Conservation (phyloP, 1,284 basidiomycete species). For the Butyriboletus appendiculatus region DNA sequence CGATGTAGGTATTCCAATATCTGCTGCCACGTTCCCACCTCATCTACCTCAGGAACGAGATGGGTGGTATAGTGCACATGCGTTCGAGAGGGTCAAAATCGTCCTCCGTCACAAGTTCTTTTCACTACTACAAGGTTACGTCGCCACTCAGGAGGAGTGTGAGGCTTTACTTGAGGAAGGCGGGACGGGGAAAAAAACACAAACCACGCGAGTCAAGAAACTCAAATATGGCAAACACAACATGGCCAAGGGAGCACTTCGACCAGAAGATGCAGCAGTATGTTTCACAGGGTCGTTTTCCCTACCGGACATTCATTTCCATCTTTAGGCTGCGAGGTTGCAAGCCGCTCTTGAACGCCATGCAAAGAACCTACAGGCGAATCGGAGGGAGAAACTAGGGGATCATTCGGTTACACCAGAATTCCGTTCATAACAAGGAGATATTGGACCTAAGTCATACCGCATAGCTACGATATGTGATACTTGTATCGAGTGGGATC, state of each 20-base stretch:
- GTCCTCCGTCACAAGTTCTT: slow-evolving; percentile 89
- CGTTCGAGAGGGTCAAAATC: slow-evolving; percentile 80
- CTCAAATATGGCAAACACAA: slow-evolving; percentile 73
- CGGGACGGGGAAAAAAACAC: slow-evolving; percentile 45
- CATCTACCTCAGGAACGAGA: slow-evolving; percentile 60
- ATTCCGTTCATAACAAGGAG: slow-evolving; percentile 7
- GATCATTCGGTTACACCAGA: slow-evolving; percentile 26
- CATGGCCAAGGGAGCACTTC: slow-evolving; percentile 80
- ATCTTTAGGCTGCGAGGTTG: slow-evolving; percentile 51
- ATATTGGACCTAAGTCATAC: slow-evolving; percentile 19
- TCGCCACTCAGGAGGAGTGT: slow-evolving; percentile 73
- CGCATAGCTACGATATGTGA: slow-evolving; percentile 21
- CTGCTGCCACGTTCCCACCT: not conserved
- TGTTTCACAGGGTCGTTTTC: slow-evolving; percentile 21
- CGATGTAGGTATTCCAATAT: slow-evolving; percentile 52
- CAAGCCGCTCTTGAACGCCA: slow-evolving; percentile 61
- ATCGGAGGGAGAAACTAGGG: slow-evolving; percentile 28
- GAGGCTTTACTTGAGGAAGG: slow-evolving; percentile 56
- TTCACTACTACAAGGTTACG: slow-evolving; percentile 73
- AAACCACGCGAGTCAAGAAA: slow-evolving; percentile 43
- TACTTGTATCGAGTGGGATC: slow-evolving; percentile 26
- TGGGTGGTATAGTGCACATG: slow-evolving; percentile 81
- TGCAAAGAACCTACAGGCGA: slow-evolving; percentile 44
- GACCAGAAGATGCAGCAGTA: slow-evolving; percentile 80
- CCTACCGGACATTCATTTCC: not conserved